Conservation (phyloP, 2,329 filamentous ascomycete species). For the Trichoderma brevicompactum region DNA sequence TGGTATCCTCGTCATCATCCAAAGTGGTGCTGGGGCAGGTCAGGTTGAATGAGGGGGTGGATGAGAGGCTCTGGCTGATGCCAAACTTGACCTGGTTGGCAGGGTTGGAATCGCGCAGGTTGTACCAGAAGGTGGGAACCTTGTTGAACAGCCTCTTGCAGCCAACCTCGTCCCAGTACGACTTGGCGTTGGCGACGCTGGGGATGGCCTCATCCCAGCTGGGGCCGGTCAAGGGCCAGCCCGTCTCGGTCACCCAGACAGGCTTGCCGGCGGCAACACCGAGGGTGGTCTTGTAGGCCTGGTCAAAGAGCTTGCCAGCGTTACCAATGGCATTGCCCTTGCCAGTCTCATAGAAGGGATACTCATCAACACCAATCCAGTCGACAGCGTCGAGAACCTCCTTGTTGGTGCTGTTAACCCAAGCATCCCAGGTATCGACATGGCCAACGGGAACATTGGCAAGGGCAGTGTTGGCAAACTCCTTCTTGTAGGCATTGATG, state of each 20-base stretch:
- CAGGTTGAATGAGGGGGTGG: constrained; percentile 57
- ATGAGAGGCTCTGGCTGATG: constrained; percentile 58
- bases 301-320: constrained; percentile 58
- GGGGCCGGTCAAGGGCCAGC: constrained; percentile 64
- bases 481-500: constrained; percentile 66
- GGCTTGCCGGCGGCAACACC: constrained; percentile 56
- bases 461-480: constrained; percentile 54
- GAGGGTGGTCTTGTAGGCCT: constrained; percentile 50
- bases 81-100: constrained; percentile 63
- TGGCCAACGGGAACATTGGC: constrained; percentile 62
- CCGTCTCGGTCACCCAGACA: constrained; percentile 67
- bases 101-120: constrained; percentile 63
- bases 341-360: constrained; percentile 67
- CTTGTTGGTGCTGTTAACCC: constrained; percentile 63
- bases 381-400: constrained; percentile 65
- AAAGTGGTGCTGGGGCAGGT: constrained; percentile 52
- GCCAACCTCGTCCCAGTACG: constrained; percentile 65
- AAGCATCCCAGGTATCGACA: constrained; percentile 70
- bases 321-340: constrained; percentile 61
- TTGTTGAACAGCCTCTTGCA: constrained; percentile 62
- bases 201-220: constrained; percentile 60
- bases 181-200: constrained; percentile 61
- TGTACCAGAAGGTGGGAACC: constrained; percentile 65
- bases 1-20: constrained; percentile 28
- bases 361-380: constrained; percentile 68